These are phyloP conservation scores for Biscutella laevigata DNA, from an alignment of 441 rosid genomes.

Conservation along the genomic window DNA sequence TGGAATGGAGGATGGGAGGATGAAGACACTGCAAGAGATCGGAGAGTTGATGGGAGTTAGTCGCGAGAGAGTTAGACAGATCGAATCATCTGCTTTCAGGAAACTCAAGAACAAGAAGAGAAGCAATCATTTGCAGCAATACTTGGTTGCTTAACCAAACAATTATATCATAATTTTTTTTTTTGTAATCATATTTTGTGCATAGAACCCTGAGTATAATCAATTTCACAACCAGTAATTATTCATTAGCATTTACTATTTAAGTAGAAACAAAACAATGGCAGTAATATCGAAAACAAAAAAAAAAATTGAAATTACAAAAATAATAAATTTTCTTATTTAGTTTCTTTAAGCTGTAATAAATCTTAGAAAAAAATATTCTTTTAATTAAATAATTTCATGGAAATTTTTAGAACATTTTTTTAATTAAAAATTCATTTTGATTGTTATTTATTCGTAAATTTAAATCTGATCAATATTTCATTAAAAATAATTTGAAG, in stretches of 20 bases:
- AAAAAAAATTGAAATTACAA: too few species aligned
- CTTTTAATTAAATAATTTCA: too few species aligned
- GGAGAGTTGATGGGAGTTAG: slow-evolving; percentile 78
- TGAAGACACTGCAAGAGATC: slow-evolving; percentile 84
- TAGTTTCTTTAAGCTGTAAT: too few species aligned
- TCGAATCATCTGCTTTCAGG: slow-evolving; percentile 65
- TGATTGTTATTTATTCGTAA: too few species aligned
- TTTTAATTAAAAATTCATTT: too few species aligned
- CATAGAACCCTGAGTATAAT: slow-evolving; percentile 20
- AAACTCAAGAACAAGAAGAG: slow-evolving; percentile 81
- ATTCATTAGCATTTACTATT: slow-evolving; percentile 6
- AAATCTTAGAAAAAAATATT: too few species aligned
- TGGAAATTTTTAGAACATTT: too few species aligned
- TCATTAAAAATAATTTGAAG: too few species aligned
- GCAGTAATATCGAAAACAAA: too few species aligned
- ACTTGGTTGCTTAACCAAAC: slow-evolving; percentile 29
- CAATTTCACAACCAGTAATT: slow-evolving; percentile 9
- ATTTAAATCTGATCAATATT: too few species aligned
- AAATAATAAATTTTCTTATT: too few species aligned
- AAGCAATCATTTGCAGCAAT: slow-evolving; percentile 63
- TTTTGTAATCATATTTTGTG: slow-evolving; percentile 16
- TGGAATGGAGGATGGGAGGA: slow-evolving; percentile 82
- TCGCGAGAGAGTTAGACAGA: slow-evolving; percentile 83
- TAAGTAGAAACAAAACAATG: too few species aligned
- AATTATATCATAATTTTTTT: not conserved